Evolutionary conservation across 495 filamentous ascomycete genomes (phyloP).

Genomic region (Diplogelasinospora grovesii): DNA sequence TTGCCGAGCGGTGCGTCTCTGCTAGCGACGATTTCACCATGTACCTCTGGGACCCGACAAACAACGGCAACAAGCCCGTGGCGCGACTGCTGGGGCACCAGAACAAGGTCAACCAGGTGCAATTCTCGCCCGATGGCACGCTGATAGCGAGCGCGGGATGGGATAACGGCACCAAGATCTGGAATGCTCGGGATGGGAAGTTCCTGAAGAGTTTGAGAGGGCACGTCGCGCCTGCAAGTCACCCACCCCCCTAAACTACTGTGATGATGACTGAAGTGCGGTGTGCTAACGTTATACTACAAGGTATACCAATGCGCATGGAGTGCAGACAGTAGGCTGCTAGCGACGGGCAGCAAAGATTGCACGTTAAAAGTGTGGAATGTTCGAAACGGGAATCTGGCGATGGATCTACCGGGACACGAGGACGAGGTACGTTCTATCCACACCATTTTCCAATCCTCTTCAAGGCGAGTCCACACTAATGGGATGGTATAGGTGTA

Average conservation of each 20-base stretch:
- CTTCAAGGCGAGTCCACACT: conserved; percentile 1
- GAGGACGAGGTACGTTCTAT: conserved; percentile 87
- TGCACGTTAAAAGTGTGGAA: conserved; percentile 95
- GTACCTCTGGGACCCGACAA: conserved; percentile 87
- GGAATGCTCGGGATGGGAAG: conserved; percentile 51
- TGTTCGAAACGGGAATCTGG: conserved; percentile 72
- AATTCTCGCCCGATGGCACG: conserved; percentile 82
- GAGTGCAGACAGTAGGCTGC: conserved; percentile 76
- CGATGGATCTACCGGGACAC: conserved; percentile 84
- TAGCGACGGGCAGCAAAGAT: conserved; percentile 84
- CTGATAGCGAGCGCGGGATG: conserved; percentile 83
- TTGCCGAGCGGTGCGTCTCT: conserved; percentile 80
- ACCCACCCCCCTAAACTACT: background rate
- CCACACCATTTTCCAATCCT: background rate
- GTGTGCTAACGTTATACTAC: background rate
- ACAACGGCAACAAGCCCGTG: conserved; percentile 69
- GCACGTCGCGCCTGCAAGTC: conserved; percentile 67
- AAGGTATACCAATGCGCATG: conserved; percentile 83
- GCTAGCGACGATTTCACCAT: conserved; percentile 92
- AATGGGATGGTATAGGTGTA: too few relatives aligned
- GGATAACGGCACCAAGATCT: conserved; percentile 58
- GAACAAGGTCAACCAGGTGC: conserved; percentile 92
- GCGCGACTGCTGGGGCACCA: conserved; percentile 88
- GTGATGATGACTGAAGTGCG: background rate
- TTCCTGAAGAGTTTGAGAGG: conserved; percentile 84